Evolutionary conservation across 371 early-diverging fungal genomes (phyloP), one percentile per base, ranked within the genome.

Genomic region (Mucor mucedo): DNA sequence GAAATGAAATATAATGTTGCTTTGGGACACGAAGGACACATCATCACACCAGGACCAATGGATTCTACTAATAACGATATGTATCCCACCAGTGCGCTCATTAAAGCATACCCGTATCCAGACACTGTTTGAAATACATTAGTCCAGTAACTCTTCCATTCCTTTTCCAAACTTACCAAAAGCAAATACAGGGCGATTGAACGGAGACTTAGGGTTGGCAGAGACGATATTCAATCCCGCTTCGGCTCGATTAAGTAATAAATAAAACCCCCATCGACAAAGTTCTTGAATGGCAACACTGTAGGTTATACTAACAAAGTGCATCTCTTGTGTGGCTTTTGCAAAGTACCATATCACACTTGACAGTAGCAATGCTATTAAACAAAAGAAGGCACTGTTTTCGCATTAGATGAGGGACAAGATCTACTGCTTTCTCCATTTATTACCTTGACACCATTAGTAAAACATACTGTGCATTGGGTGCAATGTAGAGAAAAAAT

Each of bases 371-470:
- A 90, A 72, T 0, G 92, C 87, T 11, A 92, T 65, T 14, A 92
- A 76, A 79, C 90, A 92, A 68, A 89, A 90, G 73, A 92, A 92
- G 7, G 90, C 89, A 60, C 91, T 90, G 32, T 29, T 55, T 9
- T 55, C 33, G 29, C 8, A 13, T 44, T 42, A 45, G 29, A 16
- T 38, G 14, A 28, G 35, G 32, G 21, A 33, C 11, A n/a, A 52
- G 2, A 14, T 21, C 56, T 39, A 28, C 3, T 16, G 14, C 21
- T 30, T 27, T 11, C 3, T 13, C 11, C 50, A 27, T 4, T 13
- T 2, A 14, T 40, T 83, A 89, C 92, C 90, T 88, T 13, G 90
- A 82, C 29, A 92, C 87, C 76, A 85, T 78, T 38, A 91, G 73
- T 38, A 92, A 68, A 14, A 90, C 89, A 58, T 86, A 77, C 66